Conservation (phyloP, 2,329 filamentous ascomycete species). For the Mycogone perniciosa region DNA sequence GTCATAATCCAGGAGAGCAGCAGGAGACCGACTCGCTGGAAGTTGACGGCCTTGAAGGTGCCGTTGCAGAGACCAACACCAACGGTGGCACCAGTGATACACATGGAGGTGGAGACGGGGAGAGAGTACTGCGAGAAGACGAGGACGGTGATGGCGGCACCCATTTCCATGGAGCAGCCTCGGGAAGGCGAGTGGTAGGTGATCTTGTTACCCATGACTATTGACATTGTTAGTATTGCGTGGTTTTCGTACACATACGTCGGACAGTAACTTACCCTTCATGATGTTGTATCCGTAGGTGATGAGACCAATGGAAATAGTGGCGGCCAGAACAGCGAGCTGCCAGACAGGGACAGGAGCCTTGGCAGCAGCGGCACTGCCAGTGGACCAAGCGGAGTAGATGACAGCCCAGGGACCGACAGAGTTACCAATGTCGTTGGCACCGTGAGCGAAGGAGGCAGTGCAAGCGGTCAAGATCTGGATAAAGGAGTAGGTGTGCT, state of each 20-base stretch:
- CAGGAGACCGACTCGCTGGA: slow-evolving; percentile 62
- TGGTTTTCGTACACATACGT: neutral
- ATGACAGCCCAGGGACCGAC: slow-evolving; percentile 65
- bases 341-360: slow-evolving; percentile 68
- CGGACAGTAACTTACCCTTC: slow-evolving; percentile 52
- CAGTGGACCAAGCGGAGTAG: slow-evolving; percentile 61
- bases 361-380: slow-evolving; percentile 54
- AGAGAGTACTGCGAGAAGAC: slow-evolving; percentile 70
- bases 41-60: slow-evolving; percentile 66
- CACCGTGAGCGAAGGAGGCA: slow-evolving; percentile 68
- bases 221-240: slow-evolving; percentile 1
- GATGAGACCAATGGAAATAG: slow-evolving; percentile 60
- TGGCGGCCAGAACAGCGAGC: slow-evolving; percentile 59
- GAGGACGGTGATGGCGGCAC: slow-evolving; percentile 68
- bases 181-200: slow-evolving; percentile 58
- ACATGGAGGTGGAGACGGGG: slow-evolving; percentile 72
- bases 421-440: slow-evolving; percentile 70
- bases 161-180: slow-evolving; percentile 71
- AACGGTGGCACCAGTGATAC: slow-evolving; percentile 72
- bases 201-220: slow-evolving; percentile 76
- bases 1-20: slow-evolving; percentile 54
- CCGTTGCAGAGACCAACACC: slow-evolving; percentile 75
- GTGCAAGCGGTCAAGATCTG: slow-evolving; percentile 64
- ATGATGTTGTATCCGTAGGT: slow-evolving; percentile 82
- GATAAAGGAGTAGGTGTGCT: slow-evolving; percentile 62